phyloP scores from a whole-genome alignment of 768 basidiomycete genomes.

The Mrakia frigida region DNA sequence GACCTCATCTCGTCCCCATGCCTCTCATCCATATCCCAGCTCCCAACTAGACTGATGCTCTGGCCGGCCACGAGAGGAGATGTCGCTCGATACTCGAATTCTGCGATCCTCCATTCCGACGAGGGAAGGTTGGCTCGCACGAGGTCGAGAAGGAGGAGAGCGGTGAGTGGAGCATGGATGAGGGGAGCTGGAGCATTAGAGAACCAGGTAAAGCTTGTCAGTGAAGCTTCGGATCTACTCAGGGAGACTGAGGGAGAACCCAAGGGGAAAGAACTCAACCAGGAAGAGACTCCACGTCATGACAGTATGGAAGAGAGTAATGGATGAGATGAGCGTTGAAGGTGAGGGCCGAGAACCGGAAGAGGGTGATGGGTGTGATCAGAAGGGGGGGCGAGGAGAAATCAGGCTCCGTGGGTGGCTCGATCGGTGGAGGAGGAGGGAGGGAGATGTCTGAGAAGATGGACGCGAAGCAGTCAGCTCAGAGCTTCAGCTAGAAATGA shows the following conservation, averaged over 20 bases:
- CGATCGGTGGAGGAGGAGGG: neutral
- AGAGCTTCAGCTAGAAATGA: neutral
- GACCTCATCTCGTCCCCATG: slow-evolving; percentile 32
- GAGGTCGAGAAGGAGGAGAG: slow-evolving; percentile 68
- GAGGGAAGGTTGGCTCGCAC: slow-evolving; percentile 53
- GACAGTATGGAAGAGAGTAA: slow-evolving; percentile 68
- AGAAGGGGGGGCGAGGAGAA: slow-evolving; percentile 51
- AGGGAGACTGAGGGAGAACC: no score
- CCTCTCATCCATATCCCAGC: slow-evolving; percentile 39
- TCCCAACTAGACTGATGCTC: slow-evolving; percentile 33
- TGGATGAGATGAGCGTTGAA: slow-evolving; percentile 84
- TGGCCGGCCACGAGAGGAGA: slow-evolving; percentile 47
- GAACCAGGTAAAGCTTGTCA: neutral
- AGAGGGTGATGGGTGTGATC: slow-evolving; percentile 63
- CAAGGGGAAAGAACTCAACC: slow-evolving; percentile 44
- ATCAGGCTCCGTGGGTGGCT: neutral
- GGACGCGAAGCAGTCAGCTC: neutral
- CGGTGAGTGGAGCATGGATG: slow-evolving; percentile 79
- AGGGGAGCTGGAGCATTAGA: slow-evolving; percentile 55
- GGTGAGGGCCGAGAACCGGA: slow-evolving; percentile 79
- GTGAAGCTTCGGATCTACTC: no score
- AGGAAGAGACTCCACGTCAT: slow-evolving; percentile 63
- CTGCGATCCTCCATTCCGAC: slow-evolving; percentile 45
- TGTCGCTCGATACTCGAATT: slow-evolving; percentile 65
- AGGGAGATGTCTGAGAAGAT: neutral